Evolutionary conservation across 2,329 filamentous ascomycete genomes (phyloP).

Genomic region (Aspergillus fischeri): DNA sequence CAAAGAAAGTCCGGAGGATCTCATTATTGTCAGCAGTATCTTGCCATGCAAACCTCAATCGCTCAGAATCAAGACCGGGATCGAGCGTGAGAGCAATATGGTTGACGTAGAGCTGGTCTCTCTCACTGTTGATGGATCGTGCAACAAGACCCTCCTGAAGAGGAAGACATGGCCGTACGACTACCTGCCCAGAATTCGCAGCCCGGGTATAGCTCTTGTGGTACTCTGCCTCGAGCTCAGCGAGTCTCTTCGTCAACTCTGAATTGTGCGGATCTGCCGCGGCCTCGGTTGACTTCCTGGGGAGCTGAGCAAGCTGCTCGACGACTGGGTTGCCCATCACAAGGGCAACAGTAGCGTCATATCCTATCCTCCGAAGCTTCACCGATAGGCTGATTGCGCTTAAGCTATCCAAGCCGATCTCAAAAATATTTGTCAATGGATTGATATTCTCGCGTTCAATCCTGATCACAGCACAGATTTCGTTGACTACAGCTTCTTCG

Average conservation of each 20-base stretch:
- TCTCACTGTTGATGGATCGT: constrained; percentile 30
- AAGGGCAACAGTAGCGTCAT: constrained; percentile 29
- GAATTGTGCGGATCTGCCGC: background rate
- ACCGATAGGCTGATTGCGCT: constrained; percentile 35
- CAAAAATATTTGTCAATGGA: constrained; percentile 31
- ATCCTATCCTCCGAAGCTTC: constrained; percentile 30
- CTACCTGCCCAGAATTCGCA: background rate
- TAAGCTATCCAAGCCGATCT: constrained; percentile 37
- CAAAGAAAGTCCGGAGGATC: constrained; percentile 39
- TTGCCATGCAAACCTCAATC: constrained; percentile 26
- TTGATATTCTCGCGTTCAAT: constrained; percentile 15
- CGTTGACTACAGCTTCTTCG: constrained; percentile 22
- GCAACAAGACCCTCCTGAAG: constrained; percentile 35
- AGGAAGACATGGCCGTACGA: constrained; percentile 27
- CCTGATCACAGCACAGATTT: constrained; percentile 20
- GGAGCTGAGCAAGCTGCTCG: constrained; percentile 29
- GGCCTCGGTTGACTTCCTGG: constrained; percentile 7
- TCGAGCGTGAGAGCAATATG: constrained; percentile 35
- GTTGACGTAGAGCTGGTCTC: constrained; percentile 36
- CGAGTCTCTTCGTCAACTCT: constrained; percentile 8
- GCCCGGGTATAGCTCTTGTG: constrained; percentile 6
- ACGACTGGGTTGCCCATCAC: constrained; percentile 33
- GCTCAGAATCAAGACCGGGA: constrained; percentile 20
- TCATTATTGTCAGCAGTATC: constrained; percentile 29
- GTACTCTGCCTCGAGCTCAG: constrained; percentile 19